Percentiles rank a stretch among this genome's conserved stretches.
Conservation (phyloP, 163 green algal species). For the Volvox carteri region DNA sequence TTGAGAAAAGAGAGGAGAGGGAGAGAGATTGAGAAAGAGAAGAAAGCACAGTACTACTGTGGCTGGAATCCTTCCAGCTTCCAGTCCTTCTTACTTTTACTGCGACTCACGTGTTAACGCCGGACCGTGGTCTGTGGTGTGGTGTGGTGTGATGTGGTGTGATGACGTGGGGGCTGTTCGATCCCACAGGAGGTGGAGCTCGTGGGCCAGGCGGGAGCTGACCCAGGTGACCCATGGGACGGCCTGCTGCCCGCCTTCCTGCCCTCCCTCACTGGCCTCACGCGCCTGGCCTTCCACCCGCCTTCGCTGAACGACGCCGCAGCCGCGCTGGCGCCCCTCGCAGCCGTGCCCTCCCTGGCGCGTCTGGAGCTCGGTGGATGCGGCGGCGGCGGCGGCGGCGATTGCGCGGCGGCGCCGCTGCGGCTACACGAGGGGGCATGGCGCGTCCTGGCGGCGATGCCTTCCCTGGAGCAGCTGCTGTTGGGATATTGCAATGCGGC, state of each 20-base stretch:
- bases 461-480: constrained; percentile 40
- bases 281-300: constrained; percentile 44
- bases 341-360: not conserved
- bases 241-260: constrained; percentile 18
- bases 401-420: constrained; percentile 6
- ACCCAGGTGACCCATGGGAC: constrained; percentile 35
- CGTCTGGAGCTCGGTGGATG: constrained; percentile 18
- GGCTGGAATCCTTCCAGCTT: too few species aligned
- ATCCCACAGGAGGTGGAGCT: constrained; percentile 51
- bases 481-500: constrained; percentile 1
- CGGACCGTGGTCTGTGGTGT: too few species aligned
- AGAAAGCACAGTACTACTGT: too few species aligned
- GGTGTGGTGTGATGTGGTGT: too few species aligned
- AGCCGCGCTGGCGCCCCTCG: not conserved
- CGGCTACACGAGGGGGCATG: constrained; percentile 3
- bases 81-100: too few species aligned
- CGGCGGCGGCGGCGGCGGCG: too few species aligned
- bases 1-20: not conserved
- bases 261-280: not conserved
- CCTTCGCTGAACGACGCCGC: not conserved
- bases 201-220: not conserved
- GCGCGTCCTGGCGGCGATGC: constrained; percentile 28
- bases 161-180: too few species aligned
- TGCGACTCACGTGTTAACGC: too few species aligned
- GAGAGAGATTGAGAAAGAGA: not conserved